phyloP scores from a whole-genome alignment of 495 filamentous ascomycete genomes.

The Penicillium crystallinum region DNA sequence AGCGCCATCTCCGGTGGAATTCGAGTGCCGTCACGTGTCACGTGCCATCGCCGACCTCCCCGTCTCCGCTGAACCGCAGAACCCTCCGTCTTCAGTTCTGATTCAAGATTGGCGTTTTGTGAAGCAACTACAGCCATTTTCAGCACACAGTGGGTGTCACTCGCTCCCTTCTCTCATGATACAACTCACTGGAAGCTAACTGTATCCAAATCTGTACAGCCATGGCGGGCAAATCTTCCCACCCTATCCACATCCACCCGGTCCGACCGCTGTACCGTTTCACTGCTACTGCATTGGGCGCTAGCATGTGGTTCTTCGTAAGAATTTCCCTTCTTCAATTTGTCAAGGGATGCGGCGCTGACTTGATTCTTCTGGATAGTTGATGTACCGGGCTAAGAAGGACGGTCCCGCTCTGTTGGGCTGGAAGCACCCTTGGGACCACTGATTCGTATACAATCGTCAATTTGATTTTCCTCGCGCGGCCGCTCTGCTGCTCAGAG shows the following conservation, averaged over 20 bases:
- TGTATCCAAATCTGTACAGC: conserved; percentile 15
- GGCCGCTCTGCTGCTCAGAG: not conserved
- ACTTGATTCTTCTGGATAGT: conserved; percentile 42
- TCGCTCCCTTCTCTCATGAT: not conserved
- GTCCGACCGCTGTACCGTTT: conserved; percentile 74
- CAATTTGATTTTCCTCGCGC: not conserved
- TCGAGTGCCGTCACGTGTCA: conserved; percentile 19
- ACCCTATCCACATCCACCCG: conserved; percentile 70
- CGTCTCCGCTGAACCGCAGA: conserved; percentile 9
- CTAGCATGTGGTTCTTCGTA: conserved; percentile 99
- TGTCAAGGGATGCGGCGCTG: conserved; percentile 8
- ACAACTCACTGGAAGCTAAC: not conserved
- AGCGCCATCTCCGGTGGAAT: not conserved
- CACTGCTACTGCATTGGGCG: conserved; percentile 78
- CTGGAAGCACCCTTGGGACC: conserved; percentile 98
- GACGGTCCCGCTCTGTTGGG: conserved; percentile 83
- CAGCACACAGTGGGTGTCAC: conserved; percentile 12
- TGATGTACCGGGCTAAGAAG: conserved; percentile 95
- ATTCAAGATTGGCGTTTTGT: conserved; percentile 13
- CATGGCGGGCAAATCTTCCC: conserved; percentile 52
- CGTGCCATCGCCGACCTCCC: conserved; percentile 1
- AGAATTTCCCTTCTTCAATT: conserved; percentile 21
- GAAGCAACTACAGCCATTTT: conserved; percentile 7
- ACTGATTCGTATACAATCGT: conserved; percentile 50
- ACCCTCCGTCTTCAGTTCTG: conserved; percentile 5